Evolutionary conservation across 371 early-diverging fungal species (phyloP).

Genomic region (Apophysomyces elegans): DNA sequence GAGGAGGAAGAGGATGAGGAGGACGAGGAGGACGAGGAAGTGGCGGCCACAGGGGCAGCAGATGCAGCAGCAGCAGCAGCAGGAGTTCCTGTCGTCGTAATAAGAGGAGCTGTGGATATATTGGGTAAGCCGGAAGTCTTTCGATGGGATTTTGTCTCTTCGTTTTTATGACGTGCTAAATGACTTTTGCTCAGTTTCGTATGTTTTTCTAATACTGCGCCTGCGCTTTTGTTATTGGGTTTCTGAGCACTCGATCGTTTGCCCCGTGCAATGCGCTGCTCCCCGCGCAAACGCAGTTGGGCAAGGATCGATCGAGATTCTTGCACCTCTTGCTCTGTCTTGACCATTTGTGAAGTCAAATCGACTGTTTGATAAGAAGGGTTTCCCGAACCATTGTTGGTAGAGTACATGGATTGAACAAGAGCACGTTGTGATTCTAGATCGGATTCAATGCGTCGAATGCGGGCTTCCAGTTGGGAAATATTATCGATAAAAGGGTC

Average conservation of each 20-base stretch:
- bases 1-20: not conserved
- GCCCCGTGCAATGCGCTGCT: slow-evolving; percentile 41
- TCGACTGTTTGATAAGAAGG: slow-evolving; percentile 12
- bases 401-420: slow-evolving; percentile 28
- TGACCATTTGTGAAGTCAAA: slow-evolving; percentile 29
- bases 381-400: not conserved
- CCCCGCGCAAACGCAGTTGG: slow-evolving; percentile 47
- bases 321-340: slow-evolving; percentile 50
- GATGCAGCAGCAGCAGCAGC: slow-evolving; percentile 5
- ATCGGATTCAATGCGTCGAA: slow-evolving; percentile 46
- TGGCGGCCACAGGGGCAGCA: not conserved
- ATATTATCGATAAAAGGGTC: slow-evolving; percentile 53
- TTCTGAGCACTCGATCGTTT: slow-evolving; percentile 22
- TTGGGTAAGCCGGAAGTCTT: not conserved
- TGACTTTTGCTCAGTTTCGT: slow-evolving; percentile 5
- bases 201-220: slow-evolving; percentile 5
- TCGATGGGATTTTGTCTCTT: not conserved
- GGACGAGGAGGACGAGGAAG: not conserved
- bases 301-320: slow-evolving; percentile 51
- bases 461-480: slow-evolving; percentile 44
- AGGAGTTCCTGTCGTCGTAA: not conserved
- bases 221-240: slow-evolving; percentile 12
- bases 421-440: slow-evolving; percentile 38
- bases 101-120: not conserved
- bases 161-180: slow-evolving; percentile 1